Conservation (phyloP, 2,329 filamentous ascomycete species). For the Fusarium devonianum region DNA sequence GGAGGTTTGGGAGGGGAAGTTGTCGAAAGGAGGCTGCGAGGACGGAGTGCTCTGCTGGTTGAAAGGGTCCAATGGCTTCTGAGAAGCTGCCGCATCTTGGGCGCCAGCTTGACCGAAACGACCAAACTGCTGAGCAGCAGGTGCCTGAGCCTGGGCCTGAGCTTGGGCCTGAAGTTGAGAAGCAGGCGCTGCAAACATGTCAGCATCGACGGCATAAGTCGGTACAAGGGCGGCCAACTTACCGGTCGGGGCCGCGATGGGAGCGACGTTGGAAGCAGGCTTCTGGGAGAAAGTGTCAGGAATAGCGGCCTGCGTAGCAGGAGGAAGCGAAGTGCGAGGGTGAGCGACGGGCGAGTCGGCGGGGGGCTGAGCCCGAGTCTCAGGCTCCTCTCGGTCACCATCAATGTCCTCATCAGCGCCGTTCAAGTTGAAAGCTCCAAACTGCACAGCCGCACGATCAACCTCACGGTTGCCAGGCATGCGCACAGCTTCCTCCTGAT, state of each 20-base stretch:
- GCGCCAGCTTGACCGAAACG: conserved; percentile 70
- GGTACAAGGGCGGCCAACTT: conserved; percentile 19
- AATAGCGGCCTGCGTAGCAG: conserved; percentile 65
- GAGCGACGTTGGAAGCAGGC: conserved; percentile 55
- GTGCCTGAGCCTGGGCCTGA: conserved; percentile 53
- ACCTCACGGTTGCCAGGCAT: conserved; percentile 98
- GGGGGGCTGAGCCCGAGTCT: conserved; percentile 91
- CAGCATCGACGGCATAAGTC: conserved; percentile 9
- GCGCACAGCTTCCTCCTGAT: conserved; percentile 96
- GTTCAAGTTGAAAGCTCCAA: conserved; percentile 92
- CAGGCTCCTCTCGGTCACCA: conserved; percentile 91
- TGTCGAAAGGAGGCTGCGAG: conserved; percentile 66
- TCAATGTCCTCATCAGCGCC: conserved; percentile 88
- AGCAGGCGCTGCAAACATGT: conserved; percentile 30
- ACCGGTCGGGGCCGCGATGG: conserved; percentile 48
- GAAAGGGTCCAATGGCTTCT: conserved; percentile 90
- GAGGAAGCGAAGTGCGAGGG: conserved; percentile 86
- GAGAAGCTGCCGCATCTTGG: conserved; percentile 67
- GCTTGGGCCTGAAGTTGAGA: conserved; percentile 52
- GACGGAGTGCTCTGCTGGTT: conserved; percentile 70
- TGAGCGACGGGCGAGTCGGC: conserved; percentile 89
- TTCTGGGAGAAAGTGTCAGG: conserved; percentile 66
- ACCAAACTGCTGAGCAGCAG: conserved; percentile 70
- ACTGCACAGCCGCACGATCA: conserved; percentile 91
- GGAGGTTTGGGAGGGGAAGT: conserved; percentile 64